Base-by-base conservation (phyloP, 352 stramenopile species). In the Pythium graminicola region DNA sequence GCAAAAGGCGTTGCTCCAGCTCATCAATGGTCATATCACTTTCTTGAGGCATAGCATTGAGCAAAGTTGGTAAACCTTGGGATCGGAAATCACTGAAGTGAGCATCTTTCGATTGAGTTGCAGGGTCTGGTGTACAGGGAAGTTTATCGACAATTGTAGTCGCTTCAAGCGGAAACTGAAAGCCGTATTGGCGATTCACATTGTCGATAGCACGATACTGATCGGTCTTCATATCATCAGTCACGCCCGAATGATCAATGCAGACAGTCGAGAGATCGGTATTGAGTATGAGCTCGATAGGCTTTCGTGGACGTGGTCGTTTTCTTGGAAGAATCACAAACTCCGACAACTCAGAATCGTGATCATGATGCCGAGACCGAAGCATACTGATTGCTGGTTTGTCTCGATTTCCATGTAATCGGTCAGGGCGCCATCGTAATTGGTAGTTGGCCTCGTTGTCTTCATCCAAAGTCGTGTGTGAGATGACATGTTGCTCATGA, bases 251-350 rank as follows among this genome's bases (percentile, higher is more conserved):
- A 3, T 33, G 10, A 16, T 27, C 5, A 16, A 11, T 14, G 10
- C 7, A 10, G 5, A 9, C 24, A 24, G 1, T 17, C 1, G 32
- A 19, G 1, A 45, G 22, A 4, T 40, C 48, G 20, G n/a, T 32
- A 3, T 60, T 39, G 0, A 70, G 17, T 0, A 77, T 57, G 7
- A 75, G 46, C 35, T 69, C 65, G 24, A 77, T 47, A 0, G 69
- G 55, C 32, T 67, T 70, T n/a, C 69, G 58, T 6, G 69, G 69
- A 33, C 57, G 65, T 31, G 69, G 69, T 7, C 69, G 62, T 32
- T 58, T 68, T 44, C 49, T 41, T 14, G 56, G 65, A n/a, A 69
- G 22, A 33, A 60, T 60, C n/a, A 71, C 65, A 44, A 72, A 74
- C 35, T 72, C 65, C 6, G 54, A 64, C 9, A 76, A 26, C 8